phyloP scores from a whole-genome alignment of 148 eudicot species.

The Suaeda aralocaspica region DNA sequence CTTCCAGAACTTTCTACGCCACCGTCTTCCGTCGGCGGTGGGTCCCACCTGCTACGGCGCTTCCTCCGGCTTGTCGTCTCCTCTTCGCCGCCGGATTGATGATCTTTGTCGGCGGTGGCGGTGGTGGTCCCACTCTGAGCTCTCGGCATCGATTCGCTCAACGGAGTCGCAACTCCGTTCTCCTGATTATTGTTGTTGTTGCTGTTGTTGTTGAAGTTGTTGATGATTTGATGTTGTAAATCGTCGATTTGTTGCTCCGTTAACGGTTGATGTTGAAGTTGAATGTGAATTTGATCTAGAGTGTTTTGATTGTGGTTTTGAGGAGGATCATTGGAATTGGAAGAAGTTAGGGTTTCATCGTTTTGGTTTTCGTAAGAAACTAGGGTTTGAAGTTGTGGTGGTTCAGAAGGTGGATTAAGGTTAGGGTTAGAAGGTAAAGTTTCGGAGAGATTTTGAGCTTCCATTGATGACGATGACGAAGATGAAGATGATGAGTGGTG shows the following conservation, averaged over 20 bases:
- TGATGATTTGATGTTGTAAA: not conserved
- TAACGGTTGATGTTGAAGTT: not conserved
- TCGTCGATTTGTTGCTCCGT: not conserved
- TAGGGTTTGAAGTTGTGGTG: conserved; percentile 26
- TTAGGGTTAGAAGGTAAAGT: not conserved
- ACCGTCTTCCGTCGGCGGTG: conserved; percentile 43
- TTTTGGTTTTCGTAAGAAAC: conserved; percentile 13
- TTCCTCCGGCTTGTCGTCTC: conserved; percentile 61
- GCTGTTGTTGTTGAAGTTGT: conserved; percentile 9
- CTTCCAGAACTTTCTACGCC: conserved; percentile 33
- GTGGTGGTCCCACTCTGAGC: conserved; percentile 42
- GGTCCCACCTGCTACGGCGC: conserved; percentile 84
- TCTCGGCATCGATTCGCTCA: conserved; percentile 9
- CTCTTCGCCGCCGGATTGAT: conserved; percentile 70
- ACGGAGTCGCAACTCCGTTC: conserved; percentile 22
- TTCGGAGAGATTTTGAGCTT: conserved; percentile 24
- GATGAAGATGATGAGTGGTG: not conserved
- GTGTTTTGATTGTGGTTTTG: not conserved
- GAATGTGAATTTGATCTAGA: conserved; percentile 5
- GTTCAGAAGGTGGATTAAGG: not conserved
- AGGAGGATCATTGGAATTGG: conserved; percentile 3
- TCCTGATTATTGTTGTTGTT: not conserved
- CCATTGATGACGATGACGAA: conserved; percentile 20
- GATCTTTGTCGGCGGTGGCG: conserved; percentile 33
- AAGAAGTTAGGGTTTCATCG: conserved; percentile 21